Conservation (phyloP, 106 monocot species). For the Alisma plantagoaquatica region DNA sequence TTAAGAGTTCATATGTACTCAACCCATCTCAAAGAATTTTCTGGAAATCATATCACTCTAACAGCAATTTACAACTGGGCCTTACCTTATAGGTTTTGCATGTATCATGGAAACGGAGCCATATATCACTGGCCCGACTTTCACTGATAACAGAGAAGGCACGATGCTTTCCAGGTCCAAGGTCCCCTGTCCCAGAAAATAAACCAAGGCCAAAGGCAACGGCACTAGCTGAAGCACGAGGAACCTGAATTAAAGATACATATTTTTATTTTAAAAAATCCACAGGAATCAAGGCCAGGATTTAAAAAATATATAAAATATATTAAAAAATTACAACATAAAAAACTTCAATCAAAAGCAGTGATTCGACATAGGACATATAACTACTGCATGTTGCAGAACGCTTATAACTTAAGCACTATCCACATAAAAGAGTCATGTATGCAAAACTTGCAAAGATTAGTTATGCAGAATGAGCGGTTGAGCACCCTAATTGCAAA, state of each 20-base stretch:
- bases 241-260: constrained; percentile 66
- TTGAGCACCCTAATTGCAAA: no score
- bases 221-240: constrained; percentile 91
- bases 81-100: constrained; percentile 88
- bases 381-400: background rate
- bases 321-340: background rate
- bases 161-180: constrained; percentile 72
- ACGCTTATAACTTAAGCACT: no score
- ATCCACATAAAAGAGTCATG: no score
- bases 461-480: no score
- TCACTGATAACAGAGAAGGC: constrained; percentile 93
- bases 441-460: no score
- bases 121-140: constrained; percentile 87
- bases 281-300: background rate
- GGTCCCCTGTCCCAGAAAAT: constrained; percentile 79
- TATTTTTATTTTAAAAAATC: no score
- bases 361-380: no score
- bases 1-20: no score
- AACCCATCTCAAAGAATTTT: no score
- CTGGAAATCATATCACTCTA: no score
- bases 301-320: background rate
- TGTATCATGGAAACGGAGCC: constrained; percentile 61
- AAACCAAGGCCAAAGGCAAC: constrained; percentile 98
- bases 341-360: no score
- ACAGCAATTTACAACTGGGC: no score